Percentiles rank a stretch among this genome's conserved stretches.
Evolutionary conservation across 1,284 basidiomycete genomes (phyloP).

Genomic region (Cryptococcus floricola): DNA sequence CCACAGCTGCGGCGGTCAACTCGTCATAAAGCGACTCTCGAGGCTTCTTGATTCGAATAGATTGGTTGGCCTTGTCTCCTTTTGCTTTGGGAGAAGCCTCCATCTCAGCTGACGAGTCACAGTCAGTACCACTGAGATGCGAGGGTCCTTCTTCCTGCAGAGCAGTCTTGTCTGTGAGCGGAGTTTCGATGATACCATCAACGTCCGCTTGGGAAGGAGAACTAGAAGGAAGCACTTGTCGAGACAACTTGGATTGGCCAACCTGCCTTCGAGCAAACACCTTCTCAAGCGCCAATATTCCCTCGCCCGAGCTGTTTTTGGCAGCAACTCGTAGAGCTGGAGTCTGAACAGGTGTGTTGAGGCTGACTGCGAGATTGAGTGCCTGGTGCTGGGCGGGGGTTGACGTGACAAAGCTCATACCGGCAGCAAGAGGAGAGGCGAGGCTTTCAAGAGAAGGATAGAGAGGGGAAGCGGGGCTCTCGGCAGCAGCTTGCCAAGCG

Average conservation of each 20-base stretch:
- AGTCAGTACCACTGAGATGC: no score
- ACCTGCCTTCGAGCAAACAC: not conserved
- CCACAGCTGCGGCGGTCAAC: conserved; percentile 8
- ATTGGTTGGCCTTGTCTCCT: conserved; percentile 3
- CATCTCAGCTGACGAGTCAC: no score
- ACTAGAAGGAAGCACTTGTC: conserved; percentile 6
- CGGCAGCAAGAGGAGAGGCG: not conserved
- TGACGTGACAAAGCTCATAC: not conserved
- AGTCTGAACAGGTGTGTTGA: not conserved
- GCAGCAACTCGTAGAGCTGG: not conserved
- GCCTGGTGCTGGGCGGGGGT: not conserved
- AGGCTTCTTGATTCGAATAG: conserved; percentile 9
- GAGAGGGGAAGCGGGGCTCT: not conserved
- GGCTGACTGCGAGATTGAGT: not conserved
- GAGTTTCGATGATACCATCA: not conserved
- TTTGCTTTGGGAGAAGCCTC: not conserved
- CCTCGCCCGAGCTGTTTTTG: not conserved
- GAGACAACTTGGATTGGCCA: conserved; percentile 8
- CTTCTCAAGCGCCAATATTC: not conserved
- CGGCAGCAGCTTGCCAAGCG: not conserved
- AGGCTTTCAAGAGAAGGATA: not conserved
- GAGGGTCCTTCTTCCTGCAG: no score
- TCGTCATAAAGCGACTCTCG: conserved; percentile 18
- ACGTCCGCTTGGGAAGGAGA: not conserved
- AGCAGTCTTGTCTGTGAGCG: no score